Base-by-base conservation (phyloP, 73 alveolate species). In the Uronychia binucleata region DNA sequence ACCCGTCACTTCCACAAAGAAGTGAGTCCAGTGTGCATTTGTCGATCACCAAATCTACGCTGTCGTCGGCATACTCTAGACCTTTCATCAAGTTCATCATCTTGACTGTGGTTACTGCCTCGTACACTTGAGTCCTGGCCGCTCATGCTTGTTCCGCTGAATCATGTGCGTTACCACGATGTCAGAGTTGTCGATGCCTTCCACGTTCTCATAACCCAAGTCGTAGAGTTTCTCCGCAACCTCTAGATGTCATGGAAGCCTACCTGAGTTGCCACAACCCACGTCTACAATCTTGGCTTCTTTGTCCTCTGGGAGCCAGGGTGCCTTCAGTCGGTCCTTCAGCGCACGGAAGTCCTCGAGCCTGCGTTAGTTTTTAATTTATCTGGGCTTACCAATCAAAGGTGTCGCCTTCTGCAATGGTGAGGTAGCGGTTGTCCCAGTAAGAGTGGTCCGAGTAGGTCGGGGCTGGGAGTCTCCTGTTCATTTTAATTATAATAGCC, bases 261-360 rank as follows among this genome's bases (percentile, higher is more conserved):
- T 46, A 46, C 67, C 67, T 46, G 67, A 46, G 67, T 46, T 46
- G 19, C 67, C 67, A 46, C 67, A 46, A 46, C 67, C 67, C n/a
- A 46, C 19, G 67, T 46, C 67, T 11, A 46, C 67, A 46, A 46
- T 46, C n/a, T 11, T 5, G 19, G 67, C 5, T 11, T 46, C 19
- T 19, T 46, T 46, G 67, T 46, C 67, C 5, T 5, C 5, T 11
- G 67, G 67, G 19, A 46, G 67, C 67, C 67, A 46, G n/a, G 67
- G 19, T 46, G 67, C 5, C 67, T 46, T 46, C 5, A 46, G 67
- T 11, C 67, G 67, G 19, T 5, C 5, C 19, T 46, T 46, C 19
- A 46, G 19, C 5, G 19, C 67, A 11, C 19, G n/a, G 67, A 46
- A 46, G 19, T 46, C 67, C 19, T 46, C 67, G 19, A 46, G 67